Percentiles rank a stretch among this genome's conserved stretches.
These are phyloP conservation scores for Yamadazyma atmosphaerica DNA, from an alignment of 1,139 yeast species.

Conservation along the genomic window DNA sequence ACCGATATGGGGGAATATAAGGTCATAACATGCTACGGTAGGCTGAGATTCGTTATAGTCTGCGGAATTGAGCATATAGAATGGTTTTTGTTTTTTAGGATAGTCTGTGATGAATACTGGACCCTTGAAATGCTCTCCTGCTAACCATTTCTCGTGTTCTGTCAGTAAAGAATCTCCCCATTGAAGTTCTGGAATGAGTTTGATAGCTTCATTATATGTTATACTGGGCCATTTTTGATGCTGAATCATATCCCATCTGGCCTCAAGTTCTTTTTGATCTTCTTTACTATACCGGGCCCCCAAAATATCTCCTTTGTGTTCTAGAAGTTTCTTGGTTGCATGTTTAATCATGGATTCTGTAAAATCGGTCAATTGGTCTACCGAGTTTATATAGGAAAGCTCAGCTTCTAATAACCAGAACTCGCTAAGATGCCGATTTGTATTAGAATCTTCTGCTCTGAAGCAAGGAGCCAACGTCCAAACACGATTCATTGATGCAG, in stretches of 20 bases:
- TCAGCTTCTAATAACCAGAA: constrained; percentile 99
- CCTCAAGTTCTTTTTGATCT: constrained; percentile 25
- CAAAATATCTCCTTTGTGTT: constrained; percentile 41
- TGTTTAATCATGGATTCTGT: constrained; percentile 69
- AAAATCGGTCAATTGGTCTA: constrained; percentile 61
- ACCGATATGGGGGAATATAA: constrained; percentile 89
- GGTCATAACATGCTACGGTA: constrained; percentile 89
- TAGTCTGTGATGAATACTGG: constrained; percentile 93
- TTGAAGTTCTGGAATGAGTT: constrained; percentile 28
- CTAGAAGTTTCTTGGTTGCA: constrained; percentile 41
- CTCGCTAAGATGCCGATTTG: constrained; percentile 88
- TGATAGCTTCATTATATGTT: constrained; percentile 75
- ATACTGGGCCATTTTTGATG: constrained; percentile 63
- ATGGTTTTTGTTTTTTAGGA: constrained; percentile 78
- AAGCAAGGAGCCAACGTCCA: constrained; percentile 94
- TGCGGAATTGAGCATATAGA: constrained; percentile 71
- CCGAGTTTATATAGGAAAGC: constrained; percentile 60
- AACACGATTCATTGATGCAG: constrained; percentile 74
- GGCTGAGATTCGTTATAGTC: constrained; percentile 30
- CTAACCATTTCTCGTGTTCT: constrained; percentile 90
- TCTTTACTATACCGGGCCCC: constrained; percentile 36
- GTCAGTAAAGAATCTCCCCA: constrained; percentile 81
- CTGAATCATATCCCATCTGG: constrained; percentile 35
- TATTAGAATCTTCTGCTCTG: constrained; percentile 89
- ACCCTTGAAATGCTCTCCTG: constrained; percentile 62